Percentiles rank a stretch among this genome's conserved stretches.
phyloP scores from a whole-genome alignment of 1,284 basidiomycete genomes.

The Rhodofomes roseus region DNA sequence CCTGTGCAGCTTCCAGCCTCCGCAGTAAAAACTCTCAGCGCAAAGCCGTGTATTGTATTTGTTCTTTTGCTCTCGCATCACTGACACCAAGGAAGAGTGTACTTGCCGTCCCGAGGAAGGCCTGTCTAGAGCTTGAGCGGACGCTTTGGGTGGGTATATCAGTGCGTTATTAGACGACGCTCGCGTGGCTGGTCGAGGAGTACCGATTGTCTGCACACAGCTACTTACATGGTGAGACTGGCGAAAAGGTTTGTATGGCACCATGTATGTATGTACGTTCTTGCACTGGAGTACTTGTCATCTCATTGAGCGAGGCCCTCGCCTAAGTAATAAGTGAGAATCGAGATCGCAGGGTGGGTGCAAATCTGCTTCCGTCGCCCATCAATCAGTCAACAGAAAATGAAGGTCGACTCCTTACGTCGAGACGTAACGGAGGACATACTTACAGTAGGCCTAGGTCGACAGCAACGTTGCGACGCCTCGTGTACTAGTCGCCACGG shows the following conservation, averaged over 20 bases:
- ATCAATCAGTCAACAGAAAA: neutral
- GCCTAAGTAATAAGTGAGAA: neutral
- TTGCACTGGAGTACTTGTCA: neutral
- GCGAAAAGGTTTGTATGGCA: neutral
- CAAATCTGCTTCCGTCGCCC: neutral
- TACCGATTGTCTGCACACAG: conserved; percentile 4
- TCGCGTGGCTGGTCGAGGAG: neutral
- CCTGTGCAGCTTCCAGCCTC: conserved; percentile 53
- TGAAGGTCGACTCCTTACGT: neutral
- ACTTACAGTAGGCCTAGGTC: too few species aligned
- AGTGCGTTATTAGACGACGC: neutral
- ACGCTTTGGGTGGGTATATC: neutral
- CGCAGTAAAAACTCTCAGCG: conserved; percentile 22
- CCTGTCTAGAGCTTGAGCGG: neutral
- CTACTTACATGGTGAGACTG: neutral
- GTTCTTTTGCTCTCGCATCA: conserved; percentile 16
- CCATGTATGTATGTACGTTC: neutral
- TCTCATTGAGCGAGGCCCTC: neutral
- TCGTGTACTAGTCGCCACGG: too few species aligned
- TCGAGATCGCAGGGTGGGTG: neutral
- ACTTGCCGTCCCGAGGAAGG: neutral
- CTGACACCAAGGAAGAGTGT: conserved; percentile 10
- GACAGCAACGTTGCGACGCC: too few species aligned
- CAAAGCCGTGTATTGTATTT: conserved; percentile 26
- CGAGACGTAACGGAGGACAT: too few species aligned